phyloP scores from a whole-genome alignment of 1,284 basidiomycete species.

The Sporisorium exsertum region DNA sequence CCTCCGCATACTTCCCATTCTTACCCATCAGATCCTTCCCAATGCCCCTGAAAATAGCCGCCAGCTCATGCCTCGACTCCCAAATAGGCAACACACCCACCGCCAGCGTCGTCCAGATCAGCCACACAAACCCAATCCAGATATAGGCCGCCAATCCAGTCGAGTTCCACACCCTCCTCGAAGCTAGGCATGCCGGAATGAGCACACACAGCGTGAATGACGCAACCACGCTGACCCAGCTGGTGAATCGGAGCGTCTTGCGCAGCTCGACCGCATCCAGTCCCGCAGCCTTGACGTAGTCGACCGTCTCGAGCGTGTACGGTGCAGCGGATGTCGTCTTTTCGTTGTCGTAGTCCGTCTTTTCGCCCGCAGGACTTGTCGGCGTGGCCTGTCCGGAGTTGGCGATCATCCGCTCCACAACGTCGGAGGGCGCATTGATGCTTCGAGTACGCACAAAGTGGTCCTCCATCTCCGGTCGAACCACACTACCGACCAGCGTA shows the following conservation, averaged over 20 bases:
- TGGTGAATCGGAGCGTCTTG: slow-evolving; percentile 36
- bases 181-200: slow-evolving; percentile 58
- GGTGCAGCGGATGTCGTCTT: slow-evolving; percentile 17
- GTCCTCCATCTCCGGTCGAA: slow-evolving; percentile 61
- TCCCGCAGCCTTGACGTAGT: slow-evolving; percentile 51
- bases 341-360: slow-evolving; percentile 29
- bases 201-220: slow-evolving; percentile 57
- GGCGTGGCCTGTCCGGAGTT: slow-evolving; percentile 20
- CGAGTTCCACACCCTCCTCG: slow-evolving; percentile 51
- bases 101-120: slow-evolving; percentile 76
- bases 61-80: slow-evolving; percentile 80
- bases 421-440: slow-evolving; percentile 62
- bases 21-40: slow-evolving; percentile 64
- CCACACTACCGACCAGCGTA: slow-evolving; percentile 72
- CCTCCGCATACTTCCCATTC: slow-evolving; percentile 25
- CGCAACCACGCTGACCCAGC: slow-evolving; percentile 43
- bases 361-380: slow-evolving; percentile 7
- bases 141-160: slow-evolving; percentile 64
- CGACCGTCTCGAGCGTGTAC: slow-evolving; percentile 29
- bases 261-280: slow-evolving; percentile 54
- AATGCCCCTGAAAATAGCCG: slow-evolving; percentile 76
- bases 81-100: slow-evolving; percentile 86
- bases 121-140: slow-evolving; percentile 79
- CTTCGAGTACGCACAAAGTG: slow-evolving; percentile 60
- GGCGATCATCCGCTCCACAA: slow-evolving; percentile 25